Evolutionary conservation across 164 flowering plant genomes (phyloP).

Genomic region (Piper betle): DNA sequence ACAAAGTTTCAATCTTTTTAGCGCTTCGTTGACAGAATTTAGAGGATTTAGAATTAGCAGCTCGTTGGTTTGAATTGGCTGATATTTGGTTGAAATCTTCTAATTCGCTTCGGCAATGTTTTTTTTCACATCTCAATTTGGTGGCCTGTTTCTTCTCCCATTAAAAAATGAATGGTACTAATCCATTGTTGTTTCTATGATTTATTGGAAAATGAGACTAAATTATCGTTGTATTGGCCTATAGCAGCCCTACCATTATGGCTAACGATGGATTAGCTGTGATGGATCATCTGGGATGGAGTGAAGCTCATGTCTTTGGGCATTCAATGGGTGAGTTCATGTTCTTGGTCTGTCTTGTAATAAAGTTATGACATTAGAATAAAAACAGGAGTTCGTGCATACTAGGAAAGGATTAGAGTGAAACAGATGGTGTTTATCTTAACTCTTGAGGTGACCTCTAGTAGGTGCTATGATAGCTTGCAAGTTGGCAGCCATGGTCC

Average conservation of each 20-base stretch:
- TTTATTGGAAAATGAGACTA: background rate
- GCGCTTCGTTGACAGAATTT: no score
- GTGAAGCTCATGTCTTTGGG: constrained; percentile 78
- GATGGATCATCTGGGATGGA: constrained; percentile 92
- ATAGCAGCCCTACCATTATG: constrained; percentile 71
- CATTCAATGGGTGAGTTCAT: constrained; percentile 89
- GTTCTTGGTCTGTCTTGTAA: background rate
- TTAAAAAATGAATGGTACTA: background rate
- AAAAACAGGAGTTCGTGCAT: no score
- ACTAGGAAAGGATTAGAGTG: no score
- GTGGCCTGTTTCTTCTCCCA: background rate
- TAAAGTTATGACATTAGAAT: background rate
- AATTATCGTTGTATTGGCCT: background rate
- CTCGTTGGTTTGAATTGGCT: no score
- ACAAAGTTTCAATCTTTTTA: constrained; percentile 13
- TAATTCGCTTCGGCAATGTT: no score
- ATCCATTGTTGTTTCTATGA: background rate
- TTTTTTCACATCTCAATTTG: background rate
- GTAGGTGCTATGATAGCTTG: constrained; percentile 95
- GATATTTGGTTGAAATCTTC: no score
- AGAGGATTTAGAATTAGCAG: no score
- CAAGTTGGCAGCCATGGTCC: constrained; percentile 81
- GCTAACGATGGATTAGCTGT: constrained; percentile 85
- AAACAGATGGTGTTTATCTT: no score
- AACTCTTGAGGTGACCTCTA: background rate